Evolutionary conservation across 805 yeast species (phyloP).

Genomic region (Candida nonsorbophila): DNA sequence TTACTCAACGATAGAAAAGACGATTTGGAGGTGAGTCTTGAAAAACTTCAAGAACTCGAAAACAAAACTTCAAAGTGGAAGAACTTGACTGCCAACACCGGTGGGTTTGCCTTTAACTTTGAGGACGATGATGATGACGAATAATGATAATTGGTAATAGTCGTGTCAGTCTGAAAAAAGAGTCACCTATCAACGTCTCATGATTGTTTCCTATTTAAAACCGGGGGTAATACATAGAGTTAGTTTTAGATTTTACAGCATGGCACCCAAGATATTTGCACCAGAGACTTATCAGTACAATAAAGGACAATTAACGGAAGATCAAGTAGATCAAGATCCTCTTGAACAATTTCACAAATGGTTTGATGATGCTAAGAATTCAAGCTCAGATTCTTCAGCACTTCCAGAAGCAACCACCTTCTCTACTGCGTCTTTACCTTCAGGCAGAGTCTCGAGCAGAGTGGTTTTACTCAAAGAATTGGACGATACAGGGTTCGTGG

Average conservation of each 20-base stretch:
- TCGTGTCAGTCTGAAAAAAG: too few relatives aligned
- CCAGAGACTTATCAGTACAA: conserved; percentile 87
- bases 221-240: too few relatives aligned
- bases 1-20: conserved; percentile 29
- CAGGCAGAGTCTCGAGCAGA: conserved; percentile 86
- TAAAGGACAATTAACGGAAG: conserved; percentile 52
- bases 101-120: conserved; percentile 27
- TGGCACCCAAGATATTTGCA: conserved; percentile 69
- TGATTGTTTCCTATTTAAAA: too few relatives aligned
- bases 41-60: conserved; percentile 19
- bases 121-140: conserved; percentile 19
- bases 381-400: conserved; percentile 32
- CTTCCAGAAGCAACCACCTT: conserved; percentile 82
- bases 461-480: conserved; percentile 85
- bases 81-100: conserved; percentile 20
- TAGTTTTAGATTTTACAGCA: too few relatives aligned
- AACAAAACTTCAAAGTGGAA: conserved; percentile 54
- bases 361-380: conserved; percentile 72
- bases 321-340: conserved; percentile 55
- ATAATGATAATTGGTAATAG: background rate
- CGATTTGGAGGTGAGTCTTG: conserved; percentile 27
- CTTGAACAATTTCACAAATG: conserved; percentile 75
- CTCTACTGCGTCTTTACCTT: conserved; percentile 84
- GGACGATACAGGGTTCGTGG: conserved; percentile 75
- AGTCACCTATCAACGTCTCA: too few relatives aligned